Evolutionary conservation across 331 rosid genomes (phyloP), one percentile per base, ranked within the genome.

Genomic region (Pyrus hybrid): DNA sequence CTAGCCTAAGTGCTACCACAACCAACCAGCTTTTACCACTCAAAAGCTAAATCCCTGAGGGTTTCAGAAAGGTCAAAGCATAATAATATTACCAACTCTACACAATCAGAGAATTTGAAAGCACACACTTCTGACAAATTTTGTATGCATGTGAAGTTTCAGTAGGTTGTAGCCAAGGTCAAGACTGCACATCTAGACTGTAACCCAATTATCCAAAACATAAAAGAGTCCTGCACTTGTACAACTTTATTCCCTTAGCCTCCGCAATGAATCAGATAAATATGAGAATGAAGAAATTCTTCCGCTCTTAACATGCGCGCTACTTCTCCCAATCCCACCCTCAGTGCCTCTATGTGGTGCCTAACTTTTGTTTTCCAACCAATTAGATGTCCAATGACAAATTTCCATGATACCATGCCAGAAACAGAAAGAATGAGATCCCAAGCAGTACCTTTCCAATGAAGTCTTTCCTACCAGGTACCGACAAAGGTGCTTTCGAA

Each of bases 21-120:
- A 29, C 43, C 41, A 28, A 17, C 66, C 64, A 21, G 14, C 75
- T 70, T 51, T 28, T 21, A 51, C 35, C 63, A 20, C 63, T n/a
- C 37, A 57, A 51, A 63, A 73, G 62, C 32, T 18, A 43, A 20
- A 63, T 17, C 18, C 53, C n/a, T 45, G 43, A 49, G 71, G 17
- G 23, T 11, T 51, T 75, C 26, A 64, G 63, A 64, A 14, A 32
- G 67, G 51, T 60, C 47, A 43, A 45, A 30, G 32, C 70, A 73
- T 26, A 41, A 53, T 49, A 72, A 71, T 71, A 64, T 51, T 65
- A 76, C 60, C 29, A 32, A 53, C 77, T 37, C 61, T 56, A 53
- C 51, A 13, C 57, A 63, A 28, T 29, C 23, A 6, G 14, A 70
- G 17, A 32, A 63, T 21, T 70, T 21, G 7, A 62, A 73, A 14